These are phyloP conservation scores for Ganoderma sinense DNA, from an alignment of 1,284 basidiomycete genomes.

Conservation along the genomic window DNA sequence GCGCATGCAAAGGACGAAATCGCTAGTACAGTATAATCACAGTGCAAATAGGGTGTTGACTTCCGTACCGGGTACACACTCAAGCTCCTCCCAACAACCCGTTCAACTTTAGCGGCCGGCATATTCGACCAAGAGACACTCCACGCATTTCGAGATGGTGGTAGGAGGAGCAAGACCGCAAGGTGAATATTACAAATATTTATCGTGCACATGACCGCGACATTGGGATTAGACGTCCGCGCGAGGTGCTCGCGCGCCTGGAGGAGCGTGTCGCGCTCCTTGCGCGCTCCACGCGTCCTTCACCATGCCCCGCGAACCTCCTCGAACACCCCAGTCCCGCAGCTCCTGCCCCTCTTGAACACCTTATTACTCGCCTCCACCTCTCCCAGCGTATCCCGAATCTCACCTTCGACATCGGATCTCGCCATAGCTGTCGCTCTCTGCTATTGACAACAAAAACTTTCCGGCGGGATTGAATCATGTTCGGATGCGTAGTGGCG, in stretches of 20 bases:
- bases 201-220: conserved; percentile 5
- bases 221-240: conserved; percentile 5
- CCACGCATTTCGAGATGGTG: not conserved
- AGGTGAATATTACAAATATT: not conserved
- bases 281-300: conserved; percentile 12
- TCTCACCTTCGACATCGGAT: not conserved
- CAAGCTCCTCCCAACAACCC: too few species aligned
- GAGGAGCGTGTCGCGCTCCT: conserved; percentile 11
- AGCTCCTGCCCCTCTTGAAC: not conserved
- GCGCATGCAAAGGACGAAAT: not conserved
- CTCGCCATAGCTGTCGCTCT: too few species aligned
- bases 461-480: conserved; percentile 34
- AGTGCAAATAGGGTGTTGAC: too few species aligned
- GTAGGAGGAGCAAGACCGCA: not conserved
- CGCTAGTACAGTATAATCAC: not conserved
- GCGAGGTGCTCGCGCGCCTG: conserved; percentile 4
- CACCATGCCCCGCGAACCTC: conserved; percentile 23
- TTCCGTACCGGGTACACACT: too few species aligned
- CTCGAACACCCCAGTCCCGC: conserved; percentile 20
- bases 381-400: not conserved
- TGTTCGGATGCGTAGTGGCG: conserved; percentile 83
- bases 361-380: not conserved
- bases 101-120: too few species aligned
- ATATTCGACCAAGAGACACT: not conserved
- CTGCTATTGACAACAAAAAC: not conserved